Base-by-base conservation (phyloP, 2,329 filamentous ascomycete species). In the Arthroderma sp. region DNA sequence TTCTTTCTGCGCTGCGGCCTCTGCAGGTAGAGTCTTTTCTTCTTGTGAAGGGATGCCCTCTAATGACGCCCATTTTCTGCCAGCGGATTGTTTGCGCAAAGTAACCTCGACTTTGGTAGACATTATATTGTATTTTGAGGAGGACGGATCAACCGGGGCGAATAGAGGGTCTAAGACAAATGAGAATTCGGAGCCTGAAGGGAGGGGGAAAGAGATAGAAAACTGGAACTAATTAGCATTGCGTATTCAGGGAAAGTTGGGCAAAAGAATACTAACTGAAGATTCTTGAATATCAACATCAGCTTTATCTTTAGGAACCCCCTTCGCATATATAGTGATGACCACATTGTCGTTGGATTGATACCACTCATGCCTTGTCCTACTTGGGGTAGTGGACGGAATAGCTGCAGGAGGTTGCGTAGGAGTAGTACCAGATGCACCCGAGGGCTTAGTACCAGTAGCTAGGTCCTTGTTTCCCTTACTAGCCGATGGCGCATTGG, bases 21-120 rank as follows among this genome's bases (percentile, higher is more conserved):
- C 56, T n/a, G 8, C 2, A 9, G 41, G 11, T 15, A 21, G 25
- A 5, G 23, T 23, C 19, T 28, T 47, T 62, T 66, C 71, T 62
- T 59, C 41, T 35, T 31, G 25, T 8, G 25, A 31, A 33, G 39
- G 7, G 19, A 31, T 43, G 15, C 74, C 73, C 71, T 86, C 81
- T 1, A 87, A 73, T 1, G 72, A 66, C 25, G 77, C 70, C 88
- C 88, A 93, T 67, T 88, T 91, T 54, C 78, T 71, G 5, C 84
- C 85, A 0, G 80, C 70, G 1, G 70, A 76, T 41, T 77, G 74
- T 70, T 95, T 95, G 60, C 78, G 78, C 15, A 95, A 78, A 9
- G 75, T 79, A 38, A 95, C 74, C 69, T 95, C 90, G 56, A 95
- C 78, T 69, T 95, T 95, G 66, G 83, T 88, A 1, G 85, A 78